A percentile compares a stretch with the other conserved stretches of the same genome.
Evolutionary conservation across 202 grass and related monocot species (phyloP).

Genomic region (Eragrostis tef): DNA sequence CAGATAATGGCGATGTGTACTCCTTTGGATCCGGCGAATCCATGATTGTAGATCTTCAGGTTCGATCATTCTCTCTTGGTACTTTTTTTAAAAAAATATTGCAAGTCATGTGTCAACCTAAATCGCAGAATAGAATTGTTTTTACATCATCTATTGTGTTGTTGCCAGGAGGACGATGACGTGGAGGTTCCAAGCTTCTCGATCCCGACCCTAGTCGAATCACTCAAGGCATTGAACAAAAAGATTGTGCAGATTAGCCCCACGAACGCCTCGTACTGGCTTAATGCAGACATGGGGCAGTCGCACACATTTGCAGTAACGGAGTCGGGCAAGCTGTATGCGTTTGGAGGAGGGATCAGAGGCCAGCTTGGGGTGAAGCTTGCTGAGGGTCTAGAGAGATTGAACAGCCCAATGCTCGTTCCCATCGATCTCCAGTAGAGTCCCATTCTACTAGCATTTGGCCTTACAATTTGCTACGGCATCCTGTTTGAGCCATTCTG

Average conservation of each 20-base stretch:
- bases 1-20: conserved; percentile 65
- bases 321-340: conserved; percentile 53
- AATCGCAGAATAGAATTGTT: too few relatives aligned
- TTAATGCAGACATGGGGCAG: conserved; percentile 29
- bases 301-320: conserved; percentile 60
- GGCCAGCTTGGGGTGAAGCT: conserved; percentile 64
- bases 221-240: conserved; percentile 56
- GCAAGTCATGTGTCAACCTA: not conserved
- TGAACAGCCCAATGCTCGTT: conserved; percentile 37
- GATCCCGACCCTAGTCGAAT: conserved; percentile 50
- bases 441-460: not conserved
- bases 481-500: not conserved
- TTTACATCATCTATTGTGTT: not conserved
- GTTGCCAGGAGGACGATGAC: conserved; percentile 51
- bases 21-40: conserved; percentile 56
- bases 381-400: conserved; percentile 35
- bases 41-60: conserved; percentile 55
- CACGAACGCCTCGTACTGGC: conserved; percentile 61
- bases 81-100: too few relatives aligned
- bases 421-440: conserved; percentile 45
- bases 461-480: not conserved
- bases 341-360: conserved; percentile 54
- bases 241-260: conserved; percentile 55
- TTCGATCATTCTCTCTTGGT: conserved; percentile 30
- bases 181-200: conserved; percentile 38